Evolutionary conservation across 1,284 basidiomycete genomes (phyloP).

Genomic region (Gymnopus androsaceus): DNA sequence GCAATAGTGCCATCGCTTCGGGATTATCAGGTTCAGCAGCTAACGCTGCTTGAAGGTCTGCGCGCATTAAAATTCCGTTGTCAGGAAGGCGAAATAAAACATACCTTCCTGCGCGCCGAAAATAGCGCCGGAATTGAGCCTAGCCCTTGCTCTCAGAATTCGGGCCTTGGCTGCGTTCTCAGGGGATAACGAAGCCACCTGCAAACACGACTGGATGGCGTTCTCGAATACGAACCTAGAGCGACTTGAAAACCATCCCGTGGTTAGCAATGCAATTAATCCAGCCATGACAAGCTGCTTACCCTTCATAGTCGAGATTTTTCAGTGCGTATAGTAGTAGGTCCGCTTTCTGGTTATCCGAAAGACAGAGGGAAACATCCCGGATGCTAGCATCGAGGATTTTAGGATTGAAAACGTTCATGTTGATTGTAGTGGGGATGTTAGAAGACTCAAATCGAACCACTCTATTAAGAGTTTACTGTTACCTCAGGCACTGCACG

Average conservation of each 20-base stretch:
- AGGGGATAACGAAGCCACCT: slow-evolving; percentile 54
- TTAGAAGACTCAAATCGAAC: too few species aligned
- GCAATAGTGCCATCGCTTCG: slow-evolving; percentile 62
- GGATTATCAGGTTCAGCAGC: slow-evolving; percentile 66
- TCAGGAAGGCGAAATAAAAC: slow-evolving; percentile 16
- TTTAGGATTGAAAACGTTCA: slow-evolving; percentile 70
- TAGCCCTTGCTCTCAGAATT: slow-evolving; percentile 62
- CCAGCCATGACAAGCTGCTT: slow-evolving; percentile 25
- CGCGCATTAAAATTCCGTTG: slow-evolving; percentile 14
- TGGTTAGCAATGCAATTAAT: slow-evolving; percentile 14
- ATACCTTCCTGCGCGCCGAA: slow-evolving; percentile 68
- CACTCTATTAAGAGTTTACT: not conserved
- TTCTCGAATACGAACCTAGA: slow-evolving; percentile 71
- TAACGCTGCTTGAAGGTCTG: slow-evolving; percentile 68
- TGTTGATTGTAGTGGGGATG: slow-evolving; percentile 20
- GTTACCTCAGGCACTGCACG: slow-evolving; percentile 1
- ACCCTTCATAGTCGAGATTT: slow-evolving; percentile 50
- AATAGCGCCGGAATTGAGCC: slow-evolving; percentile 58
- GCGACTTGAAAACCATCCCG: slow-evolving; percentile 33
- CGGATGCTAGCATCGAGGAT: slow-evolving; percentile 73
- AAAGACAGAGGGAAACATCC: slow-evolving; percentile 57
- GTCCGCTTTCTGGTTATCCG: slow-evolving; percentile 65
- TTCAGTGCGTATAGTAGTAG: slow-evolving; percentile 64
- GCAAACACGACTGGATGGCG: slow-evolving; percentile 69
- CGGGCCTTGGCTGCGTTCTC: slow-evolving; percentile 59